Evolutionary conservation across 441 rosid genomes (phyloP).

Genomic region (Brassica hybrid): DNA sequence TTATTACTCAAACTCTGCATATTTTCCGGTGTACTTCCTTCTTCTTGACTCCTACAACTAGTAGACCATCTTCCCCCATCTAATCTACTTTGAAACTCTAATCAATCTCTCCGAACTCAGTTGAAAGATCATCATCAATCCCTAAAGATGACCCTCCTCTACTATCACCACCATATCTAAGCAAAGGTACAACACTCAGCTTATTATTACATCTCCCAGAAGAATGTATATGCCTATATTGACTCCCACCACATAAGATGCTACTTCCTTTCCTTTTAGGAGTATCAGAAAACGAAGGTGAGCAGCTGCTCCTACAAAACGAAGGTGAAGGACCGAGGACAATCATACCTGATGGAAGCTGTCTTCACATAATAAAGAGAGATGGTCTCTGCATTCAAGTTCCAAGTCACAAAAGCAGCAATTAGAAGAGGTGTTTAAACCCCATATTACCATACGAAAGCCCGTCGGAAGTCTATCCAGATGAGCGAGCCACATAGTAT

Average conservation of each 20-base stretch:
- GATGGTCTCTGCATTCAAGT: no score
- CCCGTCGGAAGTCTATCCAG: no score
- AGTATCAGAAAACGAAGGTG: conserved; percentile 95
- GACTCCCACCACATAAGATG: conserved; percentile 77
- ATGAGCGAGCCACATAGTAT: no score
- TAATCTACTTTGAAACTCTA: conserved; percentile 93
- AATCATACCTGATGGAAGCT: no score
- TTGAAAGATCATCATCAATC: conserved; percentile 68
- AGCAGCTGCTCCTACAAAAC: conserved; percentile 82
- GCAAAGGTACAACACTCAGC: conserved; percentile 84
- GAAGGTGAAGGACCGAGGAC: no score
- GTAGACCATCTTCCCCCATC: conserved; percentile 96
- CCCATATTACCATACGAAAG: no score
- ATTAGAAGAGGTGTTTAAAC: no score
- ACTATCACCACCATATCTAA: conserved; percentile 56
- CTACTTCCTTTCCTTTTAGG: conserved; percentile 81
- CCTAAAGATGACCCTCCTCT: conserved; percentile 78
- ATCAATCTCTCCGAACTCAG: conserved; percentile 88
- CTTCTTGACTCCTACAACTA: conserved; percentile 79
- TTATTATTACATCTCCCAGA: conserved; percentile 52
- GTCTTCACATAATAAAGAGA: no score
- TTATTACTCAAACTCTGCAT: conserved; percentile 81
- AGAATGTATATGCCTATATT: conserved; percentile 55
- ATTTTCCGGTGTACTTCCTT: conserved; percentile 65
- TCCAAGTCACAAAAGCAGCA: no score